phyloP scores from a whole-genome alignment of 73 alveolate genomes.

The Paramecium caudatum region DNA sequence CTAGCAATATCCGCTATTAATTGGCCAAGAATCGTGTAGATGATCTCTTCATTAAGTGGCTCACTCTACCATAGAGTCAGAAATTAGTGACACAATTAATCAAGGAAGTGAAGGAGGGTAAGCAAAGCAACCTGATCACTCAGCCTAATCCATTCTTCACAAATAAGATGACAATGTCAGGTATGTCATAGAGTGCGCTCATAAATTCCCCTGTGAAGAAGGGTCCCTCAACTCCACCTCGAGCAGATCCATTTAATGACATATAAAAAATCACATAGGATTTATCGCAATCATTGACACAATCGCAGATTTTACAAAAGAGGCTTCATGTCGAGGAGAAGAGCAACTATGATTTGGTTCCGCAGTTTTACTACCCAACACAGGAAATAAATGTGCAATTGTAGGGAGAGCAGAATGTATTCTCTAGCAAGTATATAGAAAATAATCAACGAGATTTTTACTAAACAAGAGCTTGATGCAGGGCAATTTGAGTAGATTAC shows the following conservation, averaged over 20 bases:
- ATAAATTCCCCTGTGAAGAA: slow-evolving; percentile 27
- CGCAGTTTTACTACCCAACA: slow-evolving; percentile 72
- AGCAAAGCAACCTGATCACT: slow-evolving; percentile 10
- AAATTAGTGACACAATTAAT: slow-evolving; percentile 8
- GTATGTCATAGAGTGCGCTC: slow-evolving; percentile 31
- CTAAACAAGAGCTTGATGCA: slow-evolving; percentile 42
- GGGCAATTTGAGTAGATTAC: slow-evolving; percentile 70
- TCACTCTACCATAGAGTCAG: not conserved
- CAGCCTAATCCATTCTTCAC: slow-evolving; percentile 54
- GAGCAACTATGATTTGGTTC: slow-evolving; percentile 57
- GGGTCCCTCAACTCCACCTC: slow-evolving; percentile 36
- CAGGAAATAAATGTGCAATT: slow-evolving; percentile 21
- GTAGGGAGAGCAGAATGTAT: slow-evolving; percentile 59
- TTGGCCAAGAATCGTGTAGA: slow-evolving; percentile 11
- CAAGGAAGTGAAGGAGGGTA: slow-evolving; percentile 29
- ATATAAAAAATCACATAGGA: not conserved
- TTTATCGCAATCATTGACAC: slow-evolving; percentile 20
- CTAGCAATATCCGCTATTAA: slow-evolving; percentile 2
- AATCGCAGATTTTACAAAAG: slow-evolving; percentile 7
- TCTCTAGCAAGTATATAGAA: not conserved
- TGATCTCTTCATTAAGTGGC: slow-evolving; percentile 63
- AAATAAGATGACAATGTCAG: slow-evolving; percentile 58
- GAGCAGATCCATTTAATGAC: not conserved
- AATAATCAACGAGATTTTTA: slow-evolving; percentile 71
- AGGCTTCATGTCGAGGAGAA: not conserved